Evolutionary conservation across 2,329 filamentous ascomycete species (phyloP).

Genomic region (Scytalidium sp.): DNA sequence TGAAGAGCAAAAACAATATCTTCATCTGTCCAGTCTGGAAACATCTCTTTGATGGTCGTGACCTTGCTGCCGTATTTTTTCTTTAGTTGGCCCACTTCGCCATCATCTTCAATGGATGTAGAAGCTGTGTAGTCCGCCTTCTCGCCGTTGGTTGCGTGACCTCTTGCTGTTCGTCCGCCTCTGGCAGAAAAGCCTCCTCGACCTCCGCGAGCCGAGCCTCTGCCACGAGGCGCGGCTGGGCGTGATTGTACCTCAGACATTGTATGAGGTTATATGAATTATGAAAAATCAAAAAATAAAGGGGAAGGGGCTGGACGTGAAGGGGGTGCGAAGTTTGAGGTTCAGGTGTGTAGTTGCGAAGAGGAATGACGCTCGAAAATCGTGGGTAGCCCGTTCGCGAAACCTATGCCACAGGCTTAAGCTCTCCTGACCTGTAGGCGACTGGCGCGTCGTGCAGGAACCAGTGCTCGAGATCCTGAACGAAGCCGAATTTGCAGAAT

Average conservation of each 20-base stretch:
- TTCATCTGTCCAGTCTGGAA: slow-evolving; percentile 92
- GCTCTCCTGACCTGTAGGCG: background rate
- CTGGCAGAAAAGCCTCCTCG: slow-evolving; percentile 70
- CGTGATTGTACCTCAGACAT: slow-evolving; percentile 96
- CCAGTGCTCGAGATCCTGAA: background rate
- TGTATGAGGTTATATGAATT: slow-evolving; percentile 35
- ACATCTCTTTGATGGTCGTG: slow-evolving; percentile 83
- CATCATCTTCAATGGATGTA: slow-evolving; percentile 71
- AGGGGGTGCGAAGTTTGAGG: slow-evolving; percentile 6
- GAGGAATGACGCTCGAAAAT: slow-evolving; percentile 13
- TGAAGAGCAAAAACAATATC: slow-evolving; percentile 91
- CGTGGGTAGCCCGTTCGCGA: background rate
- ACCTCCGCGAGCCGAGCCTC: slow-evolving; percentile 85
- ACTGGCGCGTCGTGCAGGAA: background rate
- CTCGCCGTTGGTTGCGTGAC: slow-evolving; percentile 70
- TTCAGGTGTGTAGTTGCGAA: slow-evolving; percentile 11
- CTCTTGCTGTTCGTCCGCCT: slow-evolving; percentile 67
- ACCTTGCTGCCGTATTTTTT: slow-evolving; percentile 82
- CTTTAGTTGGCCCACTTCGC: slow-evolving; percentile 89
- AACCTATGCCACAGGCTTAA: background rate
- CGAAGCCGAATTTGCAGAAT: background rate
- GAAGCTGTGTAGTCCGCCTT: slow-evolving; percentile 57
- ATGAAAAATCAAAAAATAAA: slow-evolving; percentile 16
- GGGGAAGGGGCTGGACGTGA: slow-evolving; percentile 4
- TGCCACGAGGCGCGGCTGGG: slow-evolving; percentile 79